Base-by-base conservation (phyloP, 192 early-diverging fungal species). In the Nowakowskiella sp. region DNA sequence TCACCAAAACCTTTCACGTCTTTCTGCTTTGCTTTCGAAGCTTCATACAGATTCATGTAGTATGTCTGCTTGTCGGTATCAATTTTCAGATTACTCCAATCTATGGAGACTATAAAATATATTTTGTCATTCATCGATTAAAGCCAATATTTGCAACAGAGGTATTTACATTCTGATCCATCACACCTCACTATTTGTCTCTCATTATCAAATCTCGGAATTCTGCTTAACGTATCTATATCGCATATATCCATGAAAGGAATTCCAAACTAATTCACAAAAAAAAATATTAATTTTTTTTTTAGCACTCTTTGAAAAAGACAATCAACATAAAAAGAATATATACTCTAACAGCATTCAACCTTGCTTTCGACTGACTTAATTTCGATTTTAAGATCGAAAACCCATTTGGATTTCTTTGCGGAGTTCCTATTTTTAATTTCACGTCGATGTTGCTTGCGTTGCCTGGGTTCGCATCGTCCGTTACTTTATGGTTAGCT, bases 21-120 rank as follows among this genome's bases (percentile, higher is more conserved):
- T 53, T 8, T 55, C 39, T 47, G 6, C 30, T 42, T 47, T 21
- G 28, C 32, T 58, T 25, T 57, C 25, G 55, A 58, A 1, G 51
- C 26, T 42, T 68, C 65, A 13, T 64, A 60, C 16, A 74, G 36
- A 36, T 64, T 66, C 27, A 51, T 48, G 47, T 69, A 77, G 47
- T 66, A 67, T 7, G 49, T 54, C 49, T 74, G 63, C 48, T 65
- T 68, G 31, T 77, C 75, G 13, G 60, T 55, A 48, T 77, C 75
- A 23, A 77, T 57, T 30, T 70, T 65, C 2, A 71, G 42, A 10
- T 70, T 44, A 21, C 44, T 45, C 75, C 75, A 77, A 44, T 77
- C 68, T 9, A 77, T 48, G 51, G 22, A n/a, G 23, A 22, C 4
- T 42, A 24, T 7, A 26, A 49, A 58, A 68, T 47, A n/a, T 8